These are phyloP conservation scores for Zalaria sp. DNA, from an alignment of 2,329 filamentous ascomycete species.

Conservation along the genomic window DNA sequence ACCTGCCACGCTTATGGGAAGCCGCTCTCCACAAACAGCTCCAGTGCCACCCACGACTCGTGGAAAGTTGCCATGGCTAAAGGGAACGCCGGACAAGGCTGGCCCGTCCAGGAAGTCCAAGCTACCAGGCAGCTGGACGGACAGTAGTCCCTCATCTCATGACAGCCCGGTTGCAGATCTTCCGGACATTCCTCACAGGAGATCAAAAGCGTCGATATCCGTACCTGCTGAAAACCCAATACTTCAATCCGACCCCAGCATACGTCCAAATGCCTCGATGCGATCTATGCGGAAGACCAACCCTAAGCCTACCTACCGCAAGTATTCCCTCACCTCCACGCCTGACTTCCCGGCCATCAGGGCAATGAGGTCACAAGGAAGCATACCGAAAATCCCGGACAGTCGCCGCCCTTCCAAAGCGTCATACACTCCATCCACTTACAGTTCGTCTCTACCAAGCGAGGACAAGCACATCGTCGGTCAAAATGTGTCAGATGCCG, in stretches of 20 bases:
- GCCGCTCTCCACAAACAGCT: neutral
- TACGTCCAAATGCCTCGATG: neutral
- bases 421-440: slow-evolving; percentile 6
- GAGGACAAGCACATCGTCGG: neutral
- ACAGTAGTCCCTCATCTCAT: neutral
- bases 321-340: too few relatives aligned
- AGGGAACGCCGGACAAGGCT: neutral
- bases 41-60: neutral
- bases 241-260: neutral
- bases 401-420: neutral
- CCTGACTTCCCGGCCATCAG: too few relatives aligned
- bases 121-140: neutral
- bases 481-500: neutral
- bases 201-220: neutral
- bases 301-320: too few relatives aligned
- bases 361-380: too few relatives aligned
- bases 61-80: neutral
- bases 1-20: neutral
- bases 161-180: neutral
- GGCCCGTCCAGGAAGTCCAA: neutral
- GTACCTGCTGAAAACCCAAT: neutral
- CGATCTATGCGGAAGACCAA: neutral
- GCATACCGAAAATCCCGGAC: too few relatives aligned
- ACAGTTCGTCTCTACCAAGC: slow-evolving; percentile 4
- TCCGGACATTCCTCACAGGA: too few relatives aligned